Evolutionary conservation across 768 basidiomycete genomes (phyloP), one percentile per base, ranked within the genome.

Genomic region (Tylopilus balloui): DNA sequence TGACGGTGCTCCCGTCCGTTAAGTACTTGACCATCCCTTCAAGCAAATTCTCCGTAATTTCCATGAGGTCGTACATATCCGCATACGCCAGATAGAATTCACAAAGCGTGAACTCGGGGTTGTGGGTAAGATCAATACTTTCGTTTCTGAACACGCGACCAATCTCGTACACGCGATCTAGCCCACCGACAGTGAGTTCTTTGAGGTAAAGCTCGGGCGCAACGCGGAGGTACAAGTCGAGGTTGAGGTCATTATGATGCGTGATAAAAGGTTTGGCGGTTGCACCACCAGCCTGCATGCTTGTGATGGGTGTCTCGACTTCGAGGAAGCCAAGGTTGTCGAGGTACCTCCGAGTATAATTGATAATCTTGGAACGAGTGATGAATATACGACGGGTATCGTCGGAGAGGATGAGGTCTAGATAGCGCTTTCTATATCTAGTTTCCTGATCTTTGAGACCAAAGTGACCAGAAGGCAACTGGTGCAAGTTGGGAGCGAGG

Each of bases 41-140:
- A 15, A 98, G 66, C 73, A 99, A 76, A 36, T 73, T 71, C 70
- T 99, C 96, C 14, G 96, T 99, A 49, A 98, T 78, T 35, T 97
- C 96, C 95, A 99, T 97, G 50, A 98, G 50, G 64, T 98, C 96
- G 73, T 91, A 87, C 93, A 95, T 94, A 68, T 98, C 96, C 50
- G 96, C 96, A 60, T 97, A 98, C 25, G 96, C 95, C 95, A 99
- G 98, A 66, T 98, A 99, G 72, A 99, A 98, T 73, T 99, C 95
- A 78, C 95, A 98, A 72, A 97, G 95, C 6, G 92, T 90, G 74
- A 97, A 97, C 69, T 99, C 96, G 57, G 96, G 96, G 71, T 99
- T 99, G 70, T 99, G 96, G 15, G 96, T 99, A 56, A 99, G 73
- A 72, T 99, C 96, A 63, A 99, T 99, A 25, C 94, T 90, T 68